Evolutionary conservation across 1,284 basidiomycete genomes (phyloP), one percentile per base, ranked within the genome.

Genomic region (Neolentinus lepideus): DNA sequence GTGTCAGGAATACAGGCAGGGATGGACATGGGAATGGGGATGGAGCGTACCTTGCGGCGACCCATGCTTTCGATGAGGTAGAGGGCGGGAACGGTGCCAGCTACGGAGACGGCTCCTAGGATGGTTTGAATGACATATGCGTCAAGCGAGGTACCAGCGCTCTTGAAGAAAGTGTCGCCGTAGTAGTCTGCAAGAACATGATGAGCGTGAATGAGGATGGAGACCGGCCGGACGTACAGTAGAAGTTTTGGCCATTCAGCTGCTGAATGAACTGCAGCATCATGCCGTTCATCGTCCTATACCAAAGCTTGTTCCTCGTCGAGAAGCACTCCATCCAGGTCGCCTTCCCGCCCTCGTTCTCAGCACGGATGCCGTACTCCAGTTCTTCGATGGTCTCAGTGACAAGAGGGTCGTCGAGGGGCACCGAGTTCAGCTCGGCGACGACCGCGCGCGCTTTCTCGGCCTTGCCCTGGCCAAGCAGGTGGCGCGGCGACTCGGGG

Each of bases 191-290:
- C 19, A 52, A 50, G 35, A 33, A 14, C 26, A 45, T 38, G 46
- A 47, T 36, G 10, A 19, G 14, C 11, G 6, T 19, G 10, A 9
- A 11, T 22, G 16, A 25, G 11, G 14, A 14, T 19, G 4, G 25
- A 46, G 22, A 25, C n/a, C 48, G 35, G 46, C 16, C 3, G 19
- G 1, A 65, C 79, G 60, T 59, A 85, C 85, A 88, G 66, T 85
- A 86, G 68, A 88, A 86, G 66, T 85, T 86, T 65, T 87, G 85
- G 46, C 85, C 85, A 58, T 88, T 88, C 31, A 92, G 70, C 62
- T 92, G 89, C 62, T 91, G 88, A 53, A 91, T 83, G 64, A 90
- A 89, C 65, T 90, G 87, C 35, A 92, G 69, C 84, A 90, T 88
- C 82, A 90, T 90, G 27, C 85, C 84, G 59, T 88, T 90, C 27